Evolutionary conservation across 1,139 yeast genomes (phyloP), one percentile per base, ranked within the genome.

Genomic region (Candida sanyaensis): DNA sequence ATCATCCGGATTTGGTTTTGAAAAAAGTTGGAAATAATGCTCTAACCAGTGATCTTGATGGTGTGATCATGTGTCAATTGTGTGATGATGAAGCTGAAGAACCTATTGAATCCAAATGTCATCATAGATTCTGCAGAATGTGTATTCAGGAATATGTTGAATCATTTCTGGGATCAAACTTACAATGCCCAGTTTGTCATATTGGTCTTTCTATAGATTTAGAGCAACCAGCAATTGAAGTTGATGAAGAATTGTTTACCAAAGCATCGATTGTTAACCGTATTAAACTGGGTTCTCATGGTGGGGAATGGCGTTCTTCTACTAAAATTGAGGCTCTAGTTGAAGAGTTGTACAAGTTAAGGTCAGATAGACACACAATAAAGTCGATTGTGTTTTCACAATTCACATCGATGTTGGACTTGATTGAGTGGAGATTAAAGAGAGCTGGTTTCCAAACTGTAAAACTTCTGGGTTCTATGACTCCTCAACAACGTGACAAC

Each of bases 31-130:
- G 81, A 11, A 65, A 73, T 37, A 75, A 75, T 46, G 65, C 71
- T 10, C 64, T 72, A 2, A 55, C 71, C 2, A 58, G 56, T 9
- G 69, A 66, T 8, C 60, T 71, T 4, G 75, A 74, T 17, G 91
- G 90, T 11, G 85, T 86, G 1, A 78, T 91, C 27, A 86, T 95
- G 42, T 93, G 99, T 63, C 95, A 89, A 56, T 66, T 93, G 27
- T 95, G 99, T 68, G 98, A 92, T 57, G 99, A 95, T 62, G 97
- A 91, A 65, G 97, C 99, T 0, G 98, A 93, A 65, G 99, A 93
- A 53, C 96, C 99, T 0, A 90, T 95, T 43, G 92, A 88, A 63
- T 88, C 97, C 2, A 88, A 86, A 62, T 93, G 99, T 63, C 97
- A 88, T 57, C 99, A 93, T 61, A 80, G 81, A 49, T 93, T 93